Base-by-base conservation (phyloP, 345 rosid species). In the Raphanus sativus region DNA sequence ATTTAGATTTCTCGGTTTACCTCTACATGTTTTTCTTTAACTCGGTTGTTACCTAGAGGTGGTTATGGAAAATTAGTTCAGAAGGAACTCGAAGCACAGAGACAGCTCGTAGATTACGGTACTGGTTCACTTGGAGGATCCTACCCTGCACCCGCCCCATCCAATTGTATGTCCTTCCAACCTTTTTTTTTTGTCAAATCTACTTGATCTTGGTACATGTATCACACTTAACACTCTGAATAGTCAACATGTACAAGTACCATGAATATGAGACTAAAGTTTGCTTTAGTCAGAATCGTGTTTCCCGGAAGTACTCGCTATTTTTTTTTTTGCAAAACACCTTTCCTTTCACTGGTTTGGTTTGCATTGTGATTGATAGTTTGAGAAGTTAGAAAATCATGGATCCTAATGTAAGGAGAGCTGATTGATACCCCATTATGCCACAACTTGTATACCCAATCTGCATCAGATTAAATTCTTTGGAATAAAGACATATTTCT, bases 51-150 rank as follows among this genome's bases (percentile, higher is more conserved):
- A 95, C 98, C 96, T 78, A 92, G 99, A 89, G 99, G 98, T 81
- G 99, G 99, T 65, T 95, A 95, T 85, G 99, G 99, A 36, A 95
- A 92, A 83, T 80, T 95, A 82, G 97, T 95, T 63, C 98, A 92
- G 78, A 84, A 68, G 76, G 99, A 95, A 81, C 75, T 95, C 50
- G 99, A 92, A 87, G 97, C 91, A 29, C 98, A 95, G 71, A 88
- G 98, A 67, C 87, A 95, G 85, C 96, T 92, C 64, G 98, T 95
- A 1, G 99, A 95, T 84, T 95, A 95, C 69, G 99, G 97, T 36
- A 67, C 97, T 81, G 96, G 99, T 16, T 92, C 99, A 10, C 78
- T 95, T 82, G 92, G 55, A 50, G 55, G 86, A 68, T 50, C 95
- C 5, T 91, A 87, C 72, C 91, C 87, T 36, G 84, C 94, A 0